phyloP scores from a whole-genome alignment of 2,329 filamentous ascomycete species.

The Cadophora gregata region DNA sequence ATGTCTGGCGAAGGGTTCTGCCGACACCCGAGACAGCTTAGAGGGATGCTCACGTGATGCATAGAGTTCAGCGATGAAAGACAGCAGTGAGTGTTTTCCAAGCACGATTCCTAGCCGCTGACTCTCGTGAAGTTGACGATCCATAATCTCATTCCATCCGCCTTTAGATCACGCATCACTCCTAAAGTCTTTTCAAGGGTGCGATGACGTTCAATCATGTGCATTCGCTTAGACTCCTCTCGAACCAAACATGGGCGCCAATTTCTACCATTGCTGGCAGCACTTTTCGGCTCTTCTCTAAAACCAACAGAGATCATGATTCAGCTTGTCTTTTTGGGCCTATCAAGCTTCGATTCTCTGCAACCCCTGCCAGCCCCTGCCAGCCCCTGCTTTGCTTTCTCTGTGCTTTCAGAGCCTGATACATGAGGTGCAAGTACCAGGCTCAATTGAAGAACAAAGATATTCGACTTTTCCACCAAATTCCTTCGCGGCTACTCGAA shows the following conservation, averaged over 20 bases:
- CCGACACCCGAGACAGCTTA: background rate
- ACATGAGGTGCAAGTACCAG: background rate
- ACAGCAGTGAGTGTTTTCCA: no score
- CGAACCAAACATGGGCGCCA: background rate
- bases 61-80: background rate
- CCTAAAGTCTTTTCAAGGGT: no score
- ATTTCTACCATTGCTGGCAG: background rate
- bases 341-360: background rate
- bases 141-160: no score
- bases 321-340: background rate
- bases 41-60: background rate
- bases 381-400: background rate
- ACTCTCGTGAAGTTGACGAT: no score
- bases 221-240: background rate
- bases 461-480: background rate
- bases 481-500: slow-evolving; percentile 5
- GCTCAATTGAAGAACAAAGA: background rate
- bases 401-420: background rate
- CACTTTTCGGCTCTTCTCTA: background rate
- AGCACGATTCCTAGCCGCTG: no score
- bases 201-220: no score
- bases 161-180: no score
- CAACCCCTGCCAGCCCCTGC: background rate
- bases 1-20: background rate
- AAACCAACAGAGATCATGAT: background rate